Conservation (phyloP, 108 stramenopile genomes). For the Cylindrotheca fusiformis region DNA sequence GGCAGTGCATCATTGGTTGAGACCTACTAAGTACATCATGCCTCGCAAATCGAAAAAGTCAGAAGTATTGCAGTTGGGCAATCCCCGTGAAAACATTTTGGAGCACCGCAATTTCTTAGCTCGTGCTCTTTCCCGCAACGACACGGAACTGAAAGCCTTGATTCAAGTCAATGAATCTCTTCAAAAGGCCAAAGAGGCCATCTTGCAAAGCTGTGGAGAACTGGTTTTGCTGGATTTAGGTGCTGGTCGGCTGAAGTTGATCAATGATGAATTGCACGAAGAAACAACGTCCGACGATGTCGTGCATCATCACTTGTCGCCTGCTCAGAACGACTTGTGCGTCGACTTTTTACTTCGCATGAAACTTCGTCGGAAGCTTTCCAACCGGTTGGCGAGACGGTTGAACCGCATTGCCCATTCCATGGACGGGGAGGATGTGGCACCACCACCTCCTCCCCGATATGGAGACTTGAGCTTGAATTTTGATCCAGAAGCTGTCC, state of each 20-base stretch:
- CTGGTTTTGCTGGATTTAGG: slow-evolving; percentile 47
- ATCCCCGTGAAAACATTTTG: slow-evolving; percentile 23
- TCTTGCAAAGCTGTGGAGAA: slow-evolving; percentile 33
- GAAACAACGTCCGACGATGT: background rate
- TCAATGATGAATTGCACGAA: slow-evolving; percentile 33
- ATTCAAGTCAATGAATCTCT: slow-evolving; percentile 33
- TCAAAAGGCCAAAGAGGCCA: slow-evolving; percentile 22
- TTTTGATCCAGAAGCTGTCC: slow-evolving; percentile 26
- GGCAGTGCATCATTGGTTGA: no score
- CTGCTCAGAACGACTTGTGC: slow-evolving; percentile 33
- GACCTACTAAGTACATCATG: background rate
- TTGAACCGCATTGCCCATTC: slow-evolving; percentile 60
- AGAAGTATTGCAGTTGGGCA: slow-evolving; percentile 5
- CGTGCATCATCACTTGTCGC: slow-evolving; percentile 14
- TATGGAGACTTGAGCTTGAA: slow-evolving; percentile 52
- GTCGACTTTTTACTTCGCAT: slow-evolving; percentile 60
- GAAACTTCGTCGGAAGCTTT: slow-evolving; percentile 66
- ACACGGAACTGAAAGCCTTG: slow-evolving; percentile 43
- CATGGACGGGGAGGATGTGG: slow-evolving; percentile 55
- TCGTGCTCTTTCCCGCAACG: slow-evolving; percentile 51
- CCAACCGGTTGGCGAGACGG: slow-evolving; percentile 70
- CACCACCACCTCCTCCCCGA: slow-evolving; percentile 38
- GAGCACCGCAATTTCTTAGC: slow-evolving; percentile 39
- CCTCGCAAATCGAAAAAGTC: background rate
- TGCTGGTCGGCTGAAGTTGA: slow-evolving; percentile 21